Evolutionary conservation across 352 stramenopile genomes (phyloP), one percentile per base, ranked within the genome.

Genomic region (Globisporangium polare): DNA sequence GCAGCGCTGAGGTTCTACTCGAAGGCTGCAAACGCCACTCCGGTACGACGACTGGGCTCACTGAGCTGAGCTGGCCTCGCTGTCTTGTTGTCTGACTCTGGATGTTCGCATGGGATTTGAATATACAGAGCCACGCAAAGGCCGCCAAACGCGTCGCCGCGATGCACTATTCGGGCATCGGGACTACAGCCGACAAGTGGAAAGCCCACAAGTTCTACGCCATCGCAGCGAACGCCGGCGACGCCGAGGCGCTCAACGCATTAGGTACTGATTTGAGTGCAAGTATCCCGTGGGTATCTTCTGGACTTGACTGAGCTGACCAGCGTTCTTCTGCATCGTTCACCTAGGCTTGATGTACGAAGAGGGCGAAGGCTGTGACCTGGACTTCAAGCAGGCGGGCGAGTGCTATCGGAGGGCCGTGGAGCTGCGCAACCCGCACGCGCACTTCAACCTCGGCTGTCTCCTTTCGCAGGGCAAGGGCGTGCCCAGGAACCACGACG

Each of bases 261-360:
- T 71, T 92, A 13, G 81, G 82, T 89, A 70, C 3, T 5, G 3
- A 35, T n/a, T n/a, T n/a, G n/a, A n/a, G n/a, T n/a, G n/a, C n/a
- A n/a, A n/a, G n/a, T n/a, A n/a, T n/a, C n/a, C n/a, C n/a, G n/a
- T n/a, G n/a, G n/a, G n/a, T n/a, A n/a, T n/a, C n/a, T n/a, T n/a
- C n/a, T 49, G 43, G 37, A n/a, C 45, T 55, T 18, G 13, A 46
- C 41, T 22, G 41, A n/a, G n/a, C n/a, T n/a, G n/a, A n/a, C n/a
- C n/a, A n/a, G n/a, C n/a, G n/a, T n/a, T n/a, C n/a, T n/a, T n/a
- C n/a, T n/a, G n/a, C n/a, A n/a, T n/a, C n/a, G n/a, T n/a, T n/a
- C n/a, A n/a, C n/a, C n/a, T n/a, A 83, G 74, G 75, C 15, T 64
- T 94, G 33, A 90, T 94, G 85, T 80, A 75, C 61, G 83, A 94